Evolutionary conservation across 768 basidiomycete genomes (phyloP).

Genomic region (Kwoniella dejecticola): DNA sequence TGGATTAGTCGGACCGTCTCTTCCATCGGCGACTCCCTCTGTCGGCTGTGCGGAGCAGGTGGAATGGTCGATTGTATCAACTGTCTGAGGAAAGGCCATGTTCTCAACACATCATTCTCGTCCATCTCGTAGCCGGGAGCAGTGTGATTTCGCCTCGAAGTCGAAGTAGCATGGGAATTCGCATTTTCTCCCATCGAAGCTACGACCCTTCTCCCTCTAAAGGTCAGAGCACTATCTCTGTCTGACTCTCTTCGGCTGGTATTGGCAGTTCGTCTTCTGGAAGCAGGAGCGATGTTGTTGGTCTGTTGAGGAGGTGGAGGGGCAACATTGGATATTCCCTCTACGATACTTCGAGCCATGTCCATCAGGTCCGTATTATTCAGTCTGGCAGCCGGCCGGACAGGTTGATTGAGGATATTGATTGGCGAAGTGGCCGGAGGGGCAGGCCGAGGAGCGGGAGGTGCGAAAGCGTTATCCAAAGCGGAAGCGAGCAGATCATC

Average conservation of each 20-base stretch:
- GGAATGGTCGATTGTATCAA: not conserved
- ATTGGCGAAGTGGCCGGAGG: not conserved
- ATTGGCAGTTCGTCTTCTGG: not conserved
- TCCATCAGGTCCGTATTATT: conserved; percentile 5
- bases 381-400: not conserved
- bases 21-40: not conserved
- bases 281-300: no score
- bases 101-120: conserved; percentile 3
- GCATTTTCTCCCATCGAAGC: conserved; percentile 15
- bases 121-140: not conserved
- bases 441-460: not conserved
- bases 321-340: not conserved
- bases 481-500: not conserved
- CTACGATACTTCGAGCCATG: conserved; percentile 6
- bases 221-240: conserved; percentile 16
- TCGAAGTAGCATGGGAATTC: no score
- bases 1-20: not conserved
- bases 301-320: not conserved
- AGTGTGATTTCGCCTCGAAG: no score
- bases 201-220: conserved; percentile 17
- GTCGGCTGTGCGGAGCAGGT: not conserved
- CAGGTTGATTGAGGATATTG: conserved; percentile 7
- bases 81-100: conserved; percentile 12
- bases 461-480: not conserved
- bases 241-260: not conserved